A percentile compares a stretch with the other conserved stretches of the same genome.
phyloP scores from a whole-genome alignment of 2,329 filamentous ascomycete genomes.

The Colletotrichum tabaci region DNA sequence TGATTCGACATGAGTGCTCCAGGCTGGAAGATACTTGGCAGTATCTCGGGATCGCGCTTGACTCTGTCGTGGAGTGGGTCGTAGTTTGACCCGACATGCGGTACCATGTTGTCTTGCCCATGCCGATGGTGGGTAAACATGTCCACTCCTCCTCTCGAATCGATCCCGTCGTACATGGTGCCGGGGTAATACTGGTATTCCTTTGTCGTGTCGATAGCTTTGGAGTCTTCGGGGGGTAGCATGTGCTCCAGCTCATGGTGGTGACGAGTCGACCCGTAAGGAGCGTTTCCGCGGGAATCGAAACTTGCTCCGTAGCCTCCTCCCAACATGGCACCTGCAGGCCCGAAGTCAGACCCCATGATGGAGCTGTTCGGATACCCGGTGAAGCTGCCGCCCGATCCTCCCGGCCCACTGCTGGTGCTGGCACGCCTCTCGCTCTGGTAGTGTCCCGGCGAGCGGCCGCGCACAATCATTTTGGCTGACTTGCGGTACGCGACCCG shows the following conservation, averaged over 20 bases:
- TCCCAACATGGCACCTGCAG: slow-evolving; percentile 57
- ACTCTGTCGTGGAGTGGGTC: slow-evolving; percentile 52
- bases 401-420: slow-evolving; percentile 76
- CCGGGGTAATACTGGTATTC: slow-evolving; percentile 70
- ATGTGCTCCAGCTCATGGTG: slow-evolving; percentile 68
- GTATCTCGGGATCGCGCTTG: slow-evolving; percentile 65
- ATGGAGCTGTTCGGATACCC: slow-evolving; percentile 59
- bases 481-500: slow-evolving; percentile 82
- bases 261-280: slow-evolving; percentile 60
- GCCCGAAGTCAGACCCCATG: slow-evolving; percentile 56
- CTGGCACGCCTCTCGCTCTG: slow-evolving; percentile 79
- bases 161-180: slow-evolving; percentile 63
- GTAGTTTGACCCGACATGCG: slow-evolving; percentile 50
- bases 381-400: slow-evolving; percentile 74
- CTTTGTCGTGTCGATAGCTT: slow-evolving; percentile 64
- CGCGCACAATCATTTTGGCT: slow-evolving; percentile 88
- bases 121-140: slow-evolving; percentile 61
- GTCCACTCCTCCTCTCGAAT: slow-evolving; percentile 59
- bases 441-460: slow-evolving; percentile 86
- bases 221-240: slow-evolving; percentile 67
- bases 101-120: slow-evolving; percentile 52
- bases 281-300: slow-evolving; percentile 56
- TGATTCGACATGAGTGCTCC: slow-evolving; percentile 57
- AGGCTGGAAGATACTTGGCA: slow-evolving; percentile 64
- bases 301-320: slow-evolving; percentile 55